These are phyloP conservation scores for Mucor racemosus DNA, from an alignment of 371 early-diverging fungal species.

Conservation along the genomic window DNA sequence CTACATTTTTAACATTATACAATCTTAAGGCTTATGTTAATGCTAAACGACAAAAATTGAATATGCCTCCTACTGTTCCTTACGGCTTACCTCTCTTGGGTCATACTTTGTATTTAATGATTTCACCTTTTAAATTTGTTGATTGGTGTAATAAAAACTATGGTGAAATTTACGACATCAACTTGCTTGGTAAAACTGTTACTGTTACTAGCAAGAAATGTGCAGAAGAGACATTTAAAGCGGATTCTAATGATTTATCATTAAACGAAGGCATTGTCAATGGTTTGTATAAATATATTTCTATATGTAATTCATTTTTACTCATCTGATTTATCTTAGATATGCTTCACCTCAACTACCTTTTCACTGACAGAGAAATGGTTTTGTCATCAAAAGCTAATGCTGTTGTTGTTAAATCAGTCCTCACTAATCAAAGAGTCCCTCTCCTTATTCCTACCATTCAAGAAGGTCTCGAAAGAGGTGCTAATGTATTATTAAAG, in stretches of 20 bases:
- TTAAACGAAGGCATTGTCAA: slow-evolving; percentile 35
- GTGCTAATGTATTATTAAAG: slow-evolving; percentile 15
- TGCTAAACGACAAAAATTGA: slow-evolving; percentile 24
- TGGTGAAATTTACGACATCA: slow-evolving; percentile 40
- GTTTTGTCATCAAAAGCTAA: slow-evolving; percentile 38
- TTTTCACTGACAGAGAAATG: slow-evolving; percentile 26
- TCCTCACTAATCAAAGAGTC: slow-evolving; percentile 27
- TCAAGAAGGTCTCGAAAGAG: slow-evolving; percentile 28
- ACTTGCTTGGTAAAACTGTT: slow-evolving; percentile 22
- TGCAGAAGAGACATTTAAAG: slow-evolving; percentile 41
- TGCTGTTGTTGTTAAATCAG: slow-evolving; percentile 29
- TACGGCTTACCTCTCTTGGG: slow-evolving; percentile 42
- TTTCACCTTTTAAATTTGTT: slow-evolving; percentile 29
- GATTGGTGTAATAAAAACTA: slow-evolving; percentile 43
- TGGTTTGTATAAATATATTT: slow-evolving; percentile 18
- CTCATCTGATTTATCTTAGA: slow-evolving; percentile 20
- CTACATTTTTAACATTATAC: slow-evolving; percentile 35
- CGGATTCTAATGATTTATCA: slow-evolving; percentile 27
- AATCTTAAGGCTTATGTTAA: slow-evolving; percentile 31
- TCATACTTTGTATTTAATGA: slow-evolving; percentile 35
- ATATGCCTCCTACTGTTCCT: slow-evolving; percentile 39
- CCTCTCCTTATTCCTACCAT: slow-evolving; percentile 26
- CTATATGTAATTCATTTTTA: neutral
- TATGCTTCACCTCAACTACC: slow-evolving; percentile 38
- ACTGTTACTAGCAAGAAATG: slow-evolving; percentile 35